Conservation (phyloP, 1,139 yeast species). For the Saccharomyces hybrid region DNA sequence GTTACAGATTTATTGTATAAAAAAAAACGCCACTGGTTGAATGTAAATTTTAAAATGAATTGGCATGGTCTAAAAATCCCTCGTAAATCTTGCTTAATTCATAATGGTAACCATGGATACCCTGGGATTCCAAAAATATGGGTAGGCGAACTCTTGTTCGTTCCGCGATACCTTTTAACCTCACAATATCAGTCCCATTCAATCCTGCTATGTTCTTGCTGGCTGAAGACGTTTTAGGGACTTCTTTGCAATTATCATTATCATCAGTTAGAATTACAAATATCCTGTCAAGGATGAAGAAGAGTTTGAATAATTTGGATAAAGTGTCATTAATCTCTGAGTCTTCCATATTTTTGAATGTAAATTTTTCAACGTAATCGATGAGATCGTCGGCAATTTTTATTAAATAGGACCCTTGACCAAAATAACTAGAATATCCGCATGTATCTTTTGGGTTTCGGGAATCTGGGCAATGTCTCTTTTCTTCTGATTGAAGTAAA, state of each 20-base stretch:
- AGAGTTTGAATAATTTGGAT: slow-evolving; percentile 34
- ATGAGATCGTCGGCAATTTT: slow-evolving; percentile 58
- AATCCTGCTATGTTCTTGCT: slow-evolving; percentile 20
- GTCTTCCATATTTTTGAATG: slow-evolving; percentile 19
- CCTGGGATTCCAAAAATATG: slow-evolving; percentile 24
- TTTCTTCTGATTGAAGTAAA: slow-evolving; percentile 11
- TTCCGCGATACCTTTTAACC: slow-evolving; percentile 41
- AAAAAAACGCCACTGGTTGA: background rate
- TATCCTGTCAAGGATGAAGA: slow-evolving; percentile 39
- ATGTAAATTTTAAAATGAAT: background rate
- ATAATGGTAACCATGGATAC: slow-evolving; percentile 31
- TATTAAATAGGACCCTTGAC: slow-evolving; percentile 54
- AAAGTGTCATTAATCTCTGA: slow-evolving; percentile 17
- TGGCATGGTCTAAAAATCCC: slow-evolving; percentile 25
- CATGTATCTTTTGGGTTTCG: background rate
- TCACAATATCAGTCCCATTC: slow-evolving; percentile 41
- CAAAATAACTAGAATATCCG: slow-evolving; percentile 31
- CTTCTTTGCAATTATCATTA: background rate
- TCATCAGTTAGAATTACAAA: slow-evolving; percentile 40
- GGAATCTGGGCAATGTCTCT: background rate
- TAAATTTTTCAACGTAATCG: slow-evolving; percentile 48
- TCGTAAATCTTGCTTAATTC: slow-evolving; percentile 33
- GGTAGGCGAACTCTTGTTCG: slow-evolving; percentile 39
- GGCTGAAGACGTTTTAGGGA: background rate
- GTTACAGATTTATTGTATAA: background rate